Evolutionary conservation across 1,139 yeast genomes (phyloP), one percentile per base, ranked within the genome.

Genomic region (Entelexis sorbosivorans): DNA sequence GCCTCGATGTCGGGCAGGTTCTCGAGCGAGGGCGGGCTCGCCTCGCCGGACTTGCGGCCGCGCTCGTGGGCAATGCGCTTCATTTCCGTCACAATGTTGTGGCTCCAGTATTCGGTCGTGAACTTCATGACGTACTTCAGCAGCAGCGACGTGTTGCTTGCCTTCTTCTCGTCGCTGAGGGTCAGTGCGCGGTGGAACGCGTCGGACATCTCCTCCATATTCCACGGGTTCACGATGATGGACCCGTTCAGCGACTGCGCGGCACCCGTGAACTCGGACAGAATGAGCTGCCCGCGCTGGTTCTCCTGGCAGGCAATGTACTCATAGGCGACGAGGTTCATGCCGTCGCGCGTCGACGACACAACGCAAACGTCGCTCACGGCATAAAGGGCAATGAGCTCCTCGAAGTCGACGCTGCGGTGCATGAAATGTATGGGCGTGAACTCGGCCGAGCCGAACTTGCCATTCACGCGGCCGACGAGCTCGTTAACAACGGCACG

Each of bases 191-290:
- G 96, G 62, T 82, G 75, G 52, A 91, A 83, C 2, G 97, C 83
- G 47, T 78, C 84, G 34, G 95, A 79, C 63, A 91, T 69, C 61
- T 93, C 98, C 61, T 93, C 98, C 17, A 91, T 89, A 66, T 89
- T 91, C 99, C 99, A 91, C 3, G 99, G 99, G 64, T 91, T 91
- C 32, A 91, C 95, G 56, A 91, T 81, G 22, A 91, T 67, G 1
- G 96, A 88, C 26, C 99, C 98, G 64, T 91, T 91, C 57, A 91
- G 72, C 0, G 94, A 82, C 69, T 91, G 99, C 0, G 98, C 97
- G n/a, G 98, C 98, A 46, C 99, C 99, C 0, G 98, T 94, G 70
- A 91, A 91, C 68, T 91, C 99, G 45, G 94, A 82, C 56, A 91
- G 69, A 47, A 91, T 83, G 59, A 91, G 73, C 3, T 87, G 79